Base-by-base conservation (phyloP, 1,284 basidiomycete species). In the Papiliotrema terrestris region DNA sequence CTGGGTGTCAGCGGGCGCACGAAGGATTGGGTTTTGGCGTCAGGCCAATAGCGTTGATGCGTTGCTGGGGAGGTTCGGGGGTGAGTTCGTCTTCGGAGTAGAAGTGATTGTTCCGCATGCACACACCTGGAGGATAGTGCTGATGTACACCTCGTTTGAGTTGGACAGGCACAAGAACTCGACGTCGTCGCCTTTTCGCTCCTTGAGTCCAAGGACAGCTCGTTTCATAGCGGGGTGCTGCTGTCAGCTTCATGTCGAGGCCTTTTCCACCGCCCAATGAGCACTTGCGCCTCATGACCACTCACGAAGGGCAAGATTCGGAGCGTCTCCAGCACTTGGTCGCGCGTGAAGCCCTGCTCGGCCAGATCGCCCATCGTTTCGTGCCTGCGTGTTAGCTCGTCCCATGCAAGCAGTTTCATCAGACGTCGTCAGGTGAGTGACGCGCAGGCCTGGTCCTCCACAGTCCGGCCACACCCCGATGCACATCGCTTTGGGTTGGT, bases 141-240 rank as follows among this genome's bases (percentile, higher is more conserved):
- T 79, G 68, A 96, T 98, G 80, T 92, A 98, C 53, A 98, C 84
- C 4, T 84, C 82, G 79, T 98, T 98, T 53, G 92, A 87, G 77
- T 97, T 98, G 60, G 91, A 95, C 44, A 98, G 83, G 68, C 92
- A 91, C 66, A 97, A 81, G 77, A 97, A 89, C 8, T 86, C 87
- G 0, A 91, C 91, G 45, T 86, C 80, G 14, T 82, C n/a, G 78
- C n/a, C 72, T 75, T 22, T 48, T 2, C 81, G 79, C 1, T 80
- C 78, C 72, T 96, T 91, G 59, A 96, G 82, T 3, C 79, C 80
- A 35, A 82, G 84, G 14, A 97, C 86, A n/a, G 84, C 91, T 36
- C 93, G 87, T 59, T 86, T 83, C 91, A 98, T 97, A 2, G 91
- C 95, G 3, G 95, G 95, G 73, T 98, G 96, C 93, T n/a, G n/a